A percentile compares a stretch with the other conserved stretches of the same genome.
These are phyloP conservation scores for Friedmanniomyces simplex DNA, from an alignment of 495 filamentous ascomycete species.

Conservation along the genomic window DNA sequence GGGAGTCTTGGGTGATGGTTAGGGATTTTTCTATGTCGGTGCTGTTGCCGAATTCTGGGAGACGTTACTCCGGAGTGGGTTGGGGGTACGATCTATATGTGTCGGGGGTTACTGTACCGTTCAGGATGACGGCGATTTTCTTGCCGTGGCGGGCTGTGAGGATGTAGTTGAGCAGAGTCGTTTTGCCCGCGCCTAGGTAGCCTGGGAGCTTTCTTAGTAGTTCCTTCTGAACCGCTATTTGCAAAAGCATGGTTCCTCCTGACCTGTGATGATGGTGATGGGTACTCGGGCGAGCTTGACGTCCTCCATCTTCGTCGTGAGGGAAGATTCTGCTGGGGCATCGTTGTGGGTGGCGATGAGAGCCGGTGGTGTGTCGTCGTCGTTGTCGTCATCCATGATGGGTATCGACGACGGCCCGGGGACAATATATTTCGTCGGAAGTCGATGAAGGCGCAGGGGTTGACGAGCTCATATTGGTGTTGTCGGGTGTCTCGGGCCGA, in stretches of 20 bases:
- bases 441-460: no score
- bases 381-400: no score
- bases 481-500: no score
- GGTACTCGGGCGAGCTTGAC: conserved; percentile 57
- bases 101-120: conserved; percentile 40
- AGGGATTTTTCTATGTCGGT: conserved; percentile 90
- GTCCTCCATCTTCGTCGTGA: conserved; percentile 37
- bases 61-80: background rate
- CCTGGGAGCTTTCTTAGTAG: conserved; percentile 32
- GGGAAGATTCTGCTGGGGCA: background rate
- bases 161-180: conserved; percentile 91
- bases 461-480: no score
- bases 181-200: conserved; percentile 92
- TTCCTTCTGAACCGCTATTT: background rate
- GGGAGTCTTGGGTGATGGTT: conserved; percentile 73
- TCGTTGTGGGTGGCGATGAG: conserved; percentile 45
- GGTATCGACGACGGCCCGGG: no score
- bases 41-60: conserved; percentile 30
- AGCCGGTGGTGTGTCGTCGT: conserved; percentile 56
- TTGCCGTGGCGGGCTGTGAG: conserved; percentile 89
- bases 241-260: conserved; percentile 5
- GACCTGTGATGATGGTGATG: conserved; percentile 90
- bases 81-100: conserved; percentile 30
- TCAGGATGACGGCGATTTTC: conserved; percentile 94
- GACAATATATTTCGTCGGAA: no score